Percentiles rank a stretch among this genome's conserved stretches.
Evolutionary conservation across 495 filamentous ascomycete genomes (phyloP).

Genomic region (Hypoxylon perforatum): DNA sequence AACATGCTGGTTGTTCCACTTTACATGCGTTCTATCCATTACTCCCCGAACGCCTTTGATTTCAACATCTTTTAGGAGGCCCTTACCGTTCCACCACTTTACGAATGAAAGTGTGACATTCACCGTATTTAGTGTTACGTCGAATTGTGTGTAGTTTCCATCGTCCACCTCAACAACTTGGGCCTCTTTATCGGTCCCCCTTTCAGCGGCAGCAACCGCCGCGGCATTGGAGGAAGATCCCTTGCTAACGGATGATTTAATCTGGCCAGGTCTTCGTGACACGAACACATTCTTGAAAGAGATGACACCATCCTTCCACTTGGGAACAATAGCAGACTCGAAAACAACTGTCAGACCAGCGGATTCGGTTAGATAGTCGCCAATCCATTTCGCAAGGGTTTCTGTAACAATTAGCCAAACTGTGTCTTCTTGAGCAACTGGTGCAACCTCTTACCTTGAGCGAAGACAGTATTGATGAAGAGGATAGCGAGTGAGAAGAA

Average conservation of each 20-base stretch:
- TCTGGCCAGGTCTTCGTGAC: constrained; percentile 86
- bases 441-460: constrained; percentile 72
- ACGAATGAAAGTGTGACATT: constrained; percentile 97
- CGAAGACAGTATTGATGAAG: constrained; percentile 93
- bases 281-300: constrained; percentile 97
- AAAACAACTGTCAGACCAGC: constrained; percentile 97
- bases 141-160: constrained; percentile 97
- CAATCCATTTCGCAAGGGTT: constrained; percentile 90
- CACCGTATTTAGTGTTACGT: constrained; percentile 91
- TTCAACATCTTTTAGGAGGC: constrained; percentile 89
- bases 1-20: constrained; percentile 73
- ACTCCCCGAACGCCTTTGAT: constrained; percentile 97
- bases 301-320: constrained; percentile 93
- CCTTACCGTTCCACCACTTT: constrained; percentile 98
- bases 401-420: constrained; percentile 62
- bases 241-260: constrained; percentile 84
- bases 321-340: constrained; percentile 96
- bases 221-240: constrained; percentile 88
- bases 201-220: constrained; percentile 83
- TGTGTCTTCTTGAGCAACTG: not conserved
- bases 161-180: constrained; percentile 74
- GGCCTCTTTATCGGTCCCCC: constrained; percentile 56
- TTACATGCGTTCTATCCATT: constrained; percentile 85
- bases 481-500: constrained; percentile 94
- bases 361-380: constrained; percentile 94